Base-by-base conservation (phyloP, 176 grass and related monocot species). In the Panicum miliaceum region DNA sequence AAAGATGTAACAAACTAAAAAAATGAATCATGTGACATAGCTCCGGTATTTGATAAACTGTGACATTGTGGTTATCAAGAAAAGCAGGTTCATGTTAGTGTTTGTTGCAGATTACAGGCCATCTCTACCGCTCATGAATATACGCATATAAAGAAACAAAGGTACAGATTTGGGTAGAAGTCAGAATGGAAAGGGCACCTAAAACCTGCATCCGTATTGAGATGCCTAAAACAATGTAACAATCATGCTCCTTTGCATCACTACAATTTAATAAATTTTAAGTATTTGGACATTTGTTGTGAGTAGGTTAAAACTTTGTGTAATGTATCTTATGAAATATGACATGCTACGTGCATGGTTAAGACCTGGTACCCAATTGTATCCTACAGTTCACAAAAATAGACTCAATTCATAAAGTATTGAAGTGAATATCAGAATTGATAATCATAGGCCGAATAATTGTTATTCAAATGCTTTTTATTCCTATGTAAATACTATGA, bases 1-100 rank as follows among this genome's bases (percentile, higher is more conserved):
- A 68, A 60, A 50, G 58, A 68, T 41, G n/a, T 11, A 77, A 23
- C 20, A 68, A 5, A 41, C 4, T 82, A 41, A 3, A 53, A 22
- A 63, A 82, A 82, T 47, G 51, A 87, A 56, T 7, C 42, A 51
- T 68, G 40, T 52, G 71, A 68, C 38, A 60, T 22, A 32, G 29
- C 29, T 32, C 29, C 29, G 2, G 29, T 32, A 2, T 32, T 32
- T 32, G 29, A 32, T 32, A 32, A 32, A 32, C 29, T 32, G 29
- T 52, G 71, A 68, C 38, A 61, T 22, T 68, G 36, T 26, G 5
- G 16, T 53, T 57, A 47, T 40, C 79, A 69, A 51, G 20, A 23
- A 82, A 45, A 78, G n/a, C 12, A n/a, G 32, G 5, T 13, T 15
- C 29, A 15, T 37, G 40, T 10, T 15, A 75, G 1, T 35, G 48